A percentile compares a stretch with the other conserved stretches of the same genome.
Conservation (phyloP, 768 basidiomycete genomes). For the Mycena amicta region DNA sequence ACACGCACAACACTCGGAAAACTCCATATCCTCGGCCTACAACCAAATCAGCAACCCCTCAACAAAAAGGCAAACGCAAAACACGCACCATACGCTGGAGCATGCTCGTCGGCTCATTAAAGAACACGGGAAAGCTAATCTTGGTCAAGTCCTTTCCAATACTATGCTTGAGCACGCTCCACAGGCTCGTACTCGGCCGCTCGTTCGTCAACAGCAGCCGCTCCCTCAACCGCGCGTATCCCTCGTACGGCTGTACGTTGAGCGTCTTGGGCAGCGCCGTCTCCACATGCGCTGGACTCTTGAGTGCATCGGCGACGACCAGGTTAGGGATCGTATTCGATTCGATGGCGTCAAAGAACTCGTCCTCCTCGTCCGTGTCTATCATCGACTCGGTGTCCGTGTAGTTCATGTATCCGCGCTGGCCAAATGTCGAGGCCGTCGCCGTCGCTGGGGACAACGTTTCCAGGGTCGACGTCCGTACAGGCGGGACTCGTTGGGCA, state of each 20-base stretch:
- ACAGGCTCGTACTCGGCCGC: constrained; percentile 86
- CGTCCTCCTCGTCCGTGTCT: constrained; percentile 84
- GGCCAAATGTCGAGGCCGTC: constrained; percentile 11
- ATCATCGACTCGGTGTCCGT: constrained; percentile 24
- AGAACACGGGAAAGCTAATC: constrained; percentile 93
- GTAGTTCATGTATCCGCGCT: constrained; percentile 14
- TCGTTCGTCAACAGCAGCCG: constrained; percentile 72
- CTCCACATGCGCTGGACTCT: constrained; percentile 42
- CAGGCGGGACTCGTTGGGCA: constrained; percentile 9
- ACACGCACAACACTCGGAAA: constrained; percentile 82
- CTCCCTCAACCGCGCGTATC: constrained; percentile 66
- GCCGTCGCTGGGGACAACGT: constrained; percentile 20
- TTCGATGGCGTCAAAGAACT: constrained; percentile 98
- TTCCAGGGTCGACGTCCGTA: constrained; percentile 17
- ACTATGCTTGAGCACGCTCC: constrained; percentile 92
- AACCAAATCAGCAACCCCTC: too few species aligned
- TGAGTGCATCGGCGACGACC: constrained; percentile 65
- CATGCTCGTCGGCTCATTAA: constrained; percentile 96
- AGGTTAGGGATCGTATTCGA: constrained; percentile 76
- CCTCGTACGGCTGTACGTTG: constrained; percentile 53
- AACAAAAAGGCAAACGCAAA: not conserved
- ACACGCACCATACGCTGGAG: constrained; percentile 82
- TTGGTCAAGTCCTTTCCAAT: constrained; percentile 97
- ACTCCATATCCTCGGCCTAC: constrained; percentile 95
- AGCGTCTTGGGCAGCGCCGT: constrained; percentile 23